Evolutionary conservation across 2,329 filamentous ascomycete genomes (phyloP), one percentile per base, ranked within the genome.

Genomic region (Colletotrichum sp.): DNA sequence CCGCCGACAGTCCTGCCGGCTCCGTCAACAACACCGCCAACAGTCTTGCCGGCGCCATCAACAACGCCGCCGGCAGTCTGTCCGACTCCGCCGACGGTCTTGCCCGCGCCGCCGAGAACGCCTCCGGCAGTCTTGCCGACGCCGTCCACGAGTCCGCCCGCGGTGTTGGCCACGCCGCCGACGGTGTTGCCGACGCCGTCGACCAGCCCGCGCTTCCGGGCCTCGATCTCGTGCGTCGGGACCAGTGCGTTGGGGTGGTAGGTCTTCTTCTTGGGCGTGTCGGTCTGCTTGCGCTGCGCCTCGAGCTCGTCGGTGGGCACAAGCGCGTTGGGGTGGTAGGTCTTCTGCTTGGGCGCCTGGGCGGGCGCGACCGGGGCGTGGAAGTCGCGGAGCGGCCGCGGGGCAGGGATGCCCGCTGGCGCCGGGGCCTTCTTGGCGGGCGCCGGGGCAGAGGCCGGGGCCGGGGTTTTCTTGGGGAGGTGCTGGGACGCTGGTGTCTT

Each of bases 181-280:
- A 68, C 65, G 8, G 65, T 68, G 2, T 25, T 66, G 15, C 63
- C 63, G 27, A 66, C 36, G 19, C 63, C 63, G 36, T 66, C 63
- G 25, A 39, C 63, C 5, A 66, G 39, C 28, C 63, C 63, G 2
- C 63, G 48, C 69, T 69, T 73, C 22, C 39, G 63, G 36, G 64
- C 59, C 34, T 76, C 74, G 60, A 76, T 27, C 16, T 76, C 70
- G 8, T 73, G 57, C 22, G 74, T 76, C 7, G 74, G 65, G 3
- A 65, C 25, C 19, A 73, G 4, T 1, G 74, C 74, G 13, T 61
- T 76, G 8, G 74, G 70, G 57, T 76, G 74, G 22, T 76, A 76
- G 0, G 28, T 57, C 63, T 75, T 76, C 44, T 76, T 63, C 44
- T 74, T 74, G 22, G 68, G 25, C 1, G 44, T 25, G 34, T 70